A percentile compares a stretch with the other conserved stretches of the same genome.
Evolutionary conservation across 1,284 basidiomycete genomes (phyloP).

Genomic region (Ceraceosorus bombacis): DNA sequence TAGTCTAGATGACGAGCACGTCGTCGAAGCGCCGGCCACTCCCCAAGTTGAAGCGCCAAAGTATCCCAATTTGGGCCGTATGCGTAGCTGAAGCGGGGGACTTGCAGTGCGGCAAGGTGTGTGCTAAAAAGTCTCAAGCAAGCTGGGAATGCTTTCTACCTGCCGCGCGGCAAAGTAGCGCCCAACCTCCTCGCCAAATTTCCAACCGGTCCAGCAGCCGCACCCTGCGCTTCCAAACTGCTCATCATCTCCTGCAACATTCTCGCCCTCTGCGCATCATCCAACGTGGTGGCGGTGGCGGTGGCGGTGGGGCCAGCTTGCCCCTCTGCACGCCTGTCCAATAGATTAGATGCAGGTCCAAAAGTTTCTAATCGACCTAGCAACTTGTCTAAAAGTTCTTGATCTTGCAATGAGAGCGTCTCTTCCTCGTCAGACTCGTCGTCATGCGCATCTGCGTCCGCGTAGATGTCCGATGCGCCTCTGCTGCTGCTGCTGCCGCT

Average conservation of each 20-base stretch:
- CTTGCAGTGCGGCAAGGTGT: too few relatives aligned
- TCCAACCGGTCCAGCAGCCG: constrained; percentile 3
- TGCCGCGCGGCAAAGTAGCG: neutral
- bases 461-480: neutral
- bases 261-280: neutral
- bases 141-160: too few relatives aligned
- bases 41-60: too few relatives aligned
- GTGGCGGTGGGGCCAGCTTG: neutral
- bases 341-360: too few relatives aligned
- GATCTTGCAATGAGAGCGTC: constrained; percentile 9
- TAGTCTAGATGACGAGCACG: too few relatives aligned
- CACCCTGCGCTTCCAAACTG: constrained; percentile 8
- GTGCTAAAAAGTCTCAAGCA: too few relatives aligned
- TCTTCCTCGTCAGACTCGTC: constrained; percentile 6
- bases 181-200: neutral
- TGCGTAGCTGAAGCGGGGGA: too few relatives aligned
- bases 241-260: constrained; percentile 6
- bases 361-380: neutral
- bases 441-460: constrained; percentile 3
- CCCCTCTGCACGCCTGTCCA: too few relatives aligned
- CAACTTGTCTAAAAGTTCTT: constrained; percentile 9
- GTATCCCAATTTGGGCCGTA: too few relatives aligned
- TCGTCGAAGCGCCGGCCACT: too few relatives aligned
- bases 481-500: too few relatives aligned
- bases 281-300: neutral